Conservation (phyloP, 2,329 filamentous ascomycete genomes). For the Claviceps citrina region DNA sequence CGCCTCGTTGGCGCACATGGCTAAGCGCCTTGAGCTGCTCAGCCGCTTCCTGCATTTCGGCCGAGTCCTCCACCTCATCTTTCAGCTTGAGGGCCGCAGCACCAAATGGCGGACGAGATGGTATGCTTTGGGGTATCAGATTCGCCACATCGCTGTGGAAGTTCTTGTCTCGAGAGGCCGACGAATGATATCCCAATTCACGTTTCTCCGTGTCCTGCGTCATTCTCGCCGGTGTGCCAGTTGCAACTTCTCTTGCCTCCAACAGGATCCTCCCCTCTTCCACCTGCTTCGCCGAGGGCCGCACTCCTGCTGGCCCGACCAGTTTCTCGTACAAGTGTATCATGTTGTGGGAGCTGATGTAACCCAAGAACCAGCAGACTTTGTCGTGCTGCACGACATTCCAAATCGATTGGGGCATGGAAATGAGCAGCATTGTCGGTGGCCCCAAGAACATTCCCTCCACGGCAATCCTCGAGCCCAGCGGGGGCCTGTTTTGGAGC, state of each 20-base stretch:
- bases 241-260: slow-evolving; percentile 33
- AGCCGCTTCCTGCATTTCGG: slow-evolving; percentile 53
- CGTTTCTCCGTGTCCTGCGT: slow-evolving; percentile 15
- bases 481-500: slow-evolving; percentile 43
- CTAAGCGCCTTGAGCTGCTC: slow-evolving; percentile 52
- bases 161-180: slow-evolving; percentile 13
- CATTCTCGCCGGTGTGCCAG: slow-evolving; percentile 18
- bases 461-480: slow-evolving; percentile 43
- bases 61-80: slow-evolving; percentile 39
- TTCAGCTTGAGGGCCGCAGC: slow-evolving; percentile 17
- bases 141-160: slow-evolving; percentile 12
- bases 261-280: slow-evolving; percentile 43
- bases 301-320: slow-evolving; percentile 29
- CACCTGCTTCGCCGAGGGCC: slow-evolving; percentile 34
- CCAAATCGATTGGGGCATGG: slow-evolving; percentile 49
- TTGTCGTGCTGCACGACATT: slow-evolving; percentile 50
- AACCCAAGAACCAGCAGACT: slow-evolving; percentile 49
- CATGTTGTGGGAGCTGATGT: slow-evolving; percentile 53
- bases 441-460: slow-evolving; percentile 55
- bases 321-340: slow-evolving; percentile 46
- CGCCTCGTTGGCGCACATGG: slow-evolving; percentile 42
- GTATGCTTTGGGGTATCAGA: slow-evolving; percentile 15
- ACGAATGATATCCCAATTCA: slow-evolving; percentile 12
- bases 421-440: slow-evolving; percentile 50
- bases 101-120: slow-evolving; percentile 10